These are phyloP conservation scores for Aureobasidium lini DNA, from an alignment of 2,329 filamentous ascomycete species.

Conservation along the genomic window DNA sequence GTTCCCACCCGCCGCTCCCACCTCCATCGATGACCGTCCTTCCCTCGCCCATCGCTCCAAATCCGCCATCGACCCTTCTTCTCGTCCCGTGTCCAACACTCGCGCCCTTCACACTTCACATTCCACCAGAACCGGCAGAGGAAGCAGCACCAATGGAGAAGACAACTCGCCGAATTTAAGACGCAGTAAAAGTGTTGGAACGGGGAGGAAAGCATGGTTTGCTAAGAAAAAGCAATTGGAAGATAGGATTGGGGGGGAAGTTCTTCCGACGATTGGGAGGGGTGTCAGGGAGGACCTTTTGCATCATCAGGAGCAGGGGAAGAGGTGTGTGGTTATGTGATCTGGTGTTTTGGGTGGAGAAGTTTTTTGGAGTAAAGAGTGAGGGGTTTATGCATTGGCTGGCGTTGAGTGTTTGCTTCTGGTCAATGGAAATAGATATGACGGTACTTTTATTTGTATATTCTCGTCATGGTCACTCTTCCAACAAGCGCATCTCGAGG, in stretches of 20 bases:
- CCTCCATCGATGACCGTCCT: background rate
- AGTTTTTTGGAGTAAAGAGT: background rate
- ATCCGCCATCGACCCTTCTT: background rate
- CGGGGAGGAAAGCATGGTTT: conserved; percentile 5
- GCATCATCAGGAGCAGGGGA: conserved; percentile 12
- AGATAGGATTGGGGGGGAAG: background rate
- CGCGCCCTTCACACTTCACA: background rate
- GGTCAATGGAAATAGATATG: no score
- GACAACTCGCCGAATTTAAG: background rate
- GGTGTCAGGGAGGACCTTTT: conserved; percentile 14
- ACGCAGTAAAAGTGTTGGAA: background rate
- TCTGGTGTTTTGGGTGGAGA: no score
- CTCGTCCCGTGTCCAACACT: background rate
- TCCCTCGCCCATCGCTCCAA: conserved; percentile 23
- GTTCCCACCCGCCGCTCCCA: background rate
- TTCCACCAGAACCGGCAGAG: background rate
- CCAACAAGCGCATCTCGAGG: no score
- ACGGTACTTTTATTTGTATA: no score
- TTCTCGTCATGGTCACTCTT: no score
- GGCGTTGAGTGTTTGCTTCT: no score
- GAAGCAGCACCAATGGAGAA: conserved; percentile 10
- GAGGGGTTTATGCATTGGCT: no score
- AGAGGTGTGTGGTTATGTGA: conserved; percentile 18
- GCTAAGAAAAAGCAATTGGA: conserved; percentile 11
- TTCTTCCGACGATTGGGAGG: background rate